phyloP scores from a whole-genome alignment of 192 early-diverging fungal species.

The Funneliformis mosseae region DNA sequence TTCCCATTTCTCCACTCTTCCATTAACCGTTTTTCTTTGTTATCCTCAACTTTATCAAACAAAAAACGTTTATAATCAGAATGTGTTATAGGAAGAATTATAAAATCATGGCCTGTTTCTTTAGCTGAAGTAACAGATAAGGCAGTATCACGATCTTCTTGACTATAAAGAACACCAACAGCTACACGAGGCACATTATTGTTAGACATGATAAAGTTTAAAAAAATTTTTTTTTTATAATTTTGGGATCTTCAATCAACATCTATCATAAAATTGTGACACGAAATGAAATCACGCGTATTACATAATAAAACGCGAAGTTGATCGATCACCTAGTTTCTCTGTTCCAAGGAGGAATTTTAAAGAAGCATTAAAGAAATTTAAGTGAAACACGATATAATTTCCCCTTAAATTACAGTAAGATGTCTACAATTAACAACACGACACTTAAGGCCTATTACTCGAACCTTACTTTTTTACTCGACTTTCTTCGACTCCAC shows the following conservation, averaged over 20 bases:
- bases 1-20: slow-evolving; percentile 43
- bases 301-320: too few relatives aligned
- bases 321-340: too few relatives aligned
- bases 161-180: background rate
- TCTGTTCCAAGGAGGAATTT: too few relatives aligned
- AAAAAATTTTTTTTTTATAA: too few relatives aligned
- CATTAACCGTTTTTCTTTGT: slow-evolving; percentile 25
- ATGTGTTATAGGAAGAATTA: slow-evolving; percentile 47
- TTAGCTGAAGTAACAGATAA: slow-evolving; percentile 30
- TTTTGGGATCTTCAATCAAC: too few relatives aligned
- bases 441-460: background rate
- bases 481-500: background rate
- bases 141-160: slow-evolving; percentile 3
- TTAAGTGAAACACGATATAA: too few relatives aligned
- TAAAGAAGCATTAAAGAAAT: too few relatives aligned
- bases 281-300: too few relatives aligned
- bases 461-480: background rate
- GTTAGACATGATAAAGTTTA: background rate
- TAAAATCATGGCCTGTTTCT: slow-evolving; percentile 47
- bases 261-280: too few relatives aligned
- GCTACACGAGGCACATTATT: background rate
- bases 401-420: too few relatives aligned
- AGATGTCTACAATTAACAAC: background rate
- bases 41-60: slow-evolving; percentile 11
- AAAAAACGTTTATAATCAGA: slow-evolving; percentile 44